phyloP scores from a whole-genome alignment of 2,329 filamentous ascomycete genomes.

The Botrytis paeoniae region DNA sequence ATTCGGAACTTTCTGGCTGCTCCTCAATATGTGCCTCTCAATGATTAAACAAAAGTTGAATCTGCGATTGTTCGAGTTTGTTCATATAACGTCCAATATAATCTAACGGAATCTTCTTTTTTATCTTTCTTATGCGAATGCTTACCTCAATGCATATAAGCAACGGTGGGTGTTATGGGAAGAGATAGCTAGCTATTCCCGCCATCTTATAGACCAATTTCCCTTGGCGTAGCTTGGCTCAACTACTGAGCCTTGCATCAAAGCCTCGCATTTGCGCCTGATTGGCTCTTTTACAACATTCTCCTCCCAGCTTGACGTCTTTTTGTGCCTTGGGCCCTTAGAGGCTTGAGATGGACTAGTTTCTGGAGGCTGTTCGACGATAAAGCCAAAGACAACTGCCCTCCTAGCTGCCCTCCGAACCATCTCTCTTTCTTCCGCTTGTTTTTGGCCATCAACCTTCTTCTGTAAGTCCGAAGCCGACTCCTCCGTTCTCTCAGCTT shows the following conservation, averaged over 20 bases:
- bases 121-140: background rate
- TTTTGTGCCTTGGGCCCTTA: conserved; percentile 14
- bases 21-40: background rate
- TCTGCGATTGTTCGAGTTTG: background rate
- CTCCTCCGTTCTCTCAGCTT: conserved; percentile 51
- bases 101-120: background rate
- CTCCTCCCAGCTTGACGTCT: conserved; percentile 5
- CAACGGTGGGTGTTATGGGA: background rate
- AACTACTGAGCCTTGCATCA: conserved; percentile 18
- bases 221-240: conserved; percentile 19
- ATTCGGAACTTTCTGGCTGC: background rate
- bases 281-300: background rate
- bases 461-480: conserved; percentile 50
- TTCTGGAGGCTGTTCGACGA: background rate
- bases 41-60: background rate
- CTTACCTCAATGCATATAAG: background rate
- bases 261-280: conserved; percentile 16
- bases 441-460: conserved; percentile 36
- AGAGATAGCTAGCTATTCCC: conserved; percentile 3
- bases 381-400: conserved; percentile 27
- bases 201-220: conserved; percentile 20
- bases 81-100: background rate
- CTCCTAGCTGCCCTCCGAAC: conserved; percentile 25
- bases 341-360: background rate
- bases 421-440: conserved; percentile 25